Evolutionary conservation across 2,329 filamentous ascomycete genomes (phyloP), one percentile per base, ranked within the genome.

Genomic region (Neofusicoccum cordaticola): DNA sequence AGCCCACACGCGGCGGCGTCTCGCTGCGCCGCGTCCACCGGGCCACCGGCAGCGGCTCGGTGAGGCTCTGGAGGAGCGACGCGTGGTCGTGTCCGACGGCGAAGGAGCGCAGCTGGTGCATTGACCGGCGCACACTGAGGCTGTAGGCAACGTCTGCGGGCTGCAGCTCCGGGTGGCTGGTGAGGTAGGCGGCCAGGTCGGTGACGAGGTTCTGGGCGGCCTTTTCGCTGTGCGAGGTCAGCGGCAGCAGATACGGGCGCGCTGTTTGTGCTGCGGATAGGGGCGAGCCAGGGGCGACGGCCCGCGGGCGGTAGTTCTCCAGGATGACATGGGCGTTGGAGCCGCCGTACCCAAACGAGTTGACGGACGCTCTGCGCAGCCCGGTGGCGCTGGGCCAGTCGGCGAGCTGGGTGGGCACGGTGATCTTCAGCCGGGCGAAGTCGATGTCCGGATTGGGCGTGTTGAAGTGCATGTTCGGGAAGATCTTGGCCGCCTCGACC

Each of bases 311-410:
- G 13, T 61, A 66, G 61, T 69, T 52, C 27, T 64, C 68, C 51
- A 73, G 68, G 19, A 75, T 69, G 1, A 73, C 67, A 65, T 75
- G 73, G 11, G 69, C 72, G 50, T 73, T 72, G 4, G 71, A 64
- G 2, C 71, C 71, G 31, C 70, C 70, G 57, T 69, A 72, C 0
- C 71, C 71, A 22, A 72, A 72, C 0, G 65, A 67, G 47, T 72
- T 71, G 5, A 71, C 63, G 17, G 64, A 65, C 8, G 67, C 68
- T 15, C 71, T 65, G 11, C 69, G 58, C 19, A 31, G 35, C 15
- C 52, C 52, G 19, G 17, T 64, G 5, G 66, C 12, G 4, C 50
- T 60, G 8, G 51, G 9, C 68, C 67, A 67, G 34, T 67, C 66
- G n/a, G 31, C 61, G 17, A 45, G 47, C 39, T 48, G 34, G 27